Percentiles rank a stretch among this genome's conserved stretches.
Conservation (phyloP, 2,329 filamentous ascomycete species). For the Calonectria leucothoes region DNA sequence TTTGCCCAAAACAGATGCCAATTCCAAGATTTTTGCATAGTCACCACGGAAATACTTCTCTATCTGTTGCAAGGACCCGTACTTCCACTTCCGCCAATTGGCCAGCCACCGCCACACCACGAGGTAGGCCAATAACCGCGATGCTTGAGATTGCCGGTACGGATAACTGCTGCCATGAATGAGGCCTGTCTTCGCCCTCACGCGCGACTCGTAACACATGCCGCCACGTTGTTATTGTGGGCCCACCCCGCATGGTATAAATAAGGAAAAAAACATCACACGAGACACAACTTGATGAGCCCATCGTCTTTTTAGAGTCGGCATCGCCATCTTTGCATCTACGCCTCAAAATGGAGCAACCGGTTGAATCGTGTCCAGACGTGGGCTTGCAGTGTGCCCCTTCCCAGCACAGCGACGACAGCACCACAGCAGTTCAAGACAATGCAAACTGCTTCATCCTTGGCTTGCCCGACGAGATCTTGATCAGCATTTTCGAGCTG, state of each 20-base stretch:
- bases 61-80: neutral
- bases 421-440: neutral
- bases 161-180: neutral
- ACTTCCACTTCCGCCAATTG: neutral
- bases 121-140: neutral
- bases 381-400: neutral
- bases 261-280: neutral
- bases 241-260: neutral
- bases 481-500: neutral
- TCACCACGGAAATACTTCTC: neutral
- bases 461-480: neutral
- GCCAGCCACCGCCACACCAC: neutral
- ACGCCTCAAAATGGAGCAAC: neutral
- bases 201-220: neutral
- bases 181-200: neutral
- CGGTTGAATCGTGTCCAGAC: no score
- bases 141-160: neutral
- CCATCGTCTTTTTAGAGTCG: neutral
- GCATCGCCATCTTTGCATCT: neutral
- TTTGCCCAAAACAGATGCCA: no score
- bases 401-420: no score
- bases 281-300: neutral
- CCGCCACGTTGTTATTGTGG: neutral
- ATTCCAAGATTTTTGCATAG: no score
- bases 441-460: neutral